Evolutionary conservation across 495 filamentous ascomycete species (phyloP), one percentile per base, ranked within the genome.

Genomic region (Lindgomyces ingoldianus): DNA sequence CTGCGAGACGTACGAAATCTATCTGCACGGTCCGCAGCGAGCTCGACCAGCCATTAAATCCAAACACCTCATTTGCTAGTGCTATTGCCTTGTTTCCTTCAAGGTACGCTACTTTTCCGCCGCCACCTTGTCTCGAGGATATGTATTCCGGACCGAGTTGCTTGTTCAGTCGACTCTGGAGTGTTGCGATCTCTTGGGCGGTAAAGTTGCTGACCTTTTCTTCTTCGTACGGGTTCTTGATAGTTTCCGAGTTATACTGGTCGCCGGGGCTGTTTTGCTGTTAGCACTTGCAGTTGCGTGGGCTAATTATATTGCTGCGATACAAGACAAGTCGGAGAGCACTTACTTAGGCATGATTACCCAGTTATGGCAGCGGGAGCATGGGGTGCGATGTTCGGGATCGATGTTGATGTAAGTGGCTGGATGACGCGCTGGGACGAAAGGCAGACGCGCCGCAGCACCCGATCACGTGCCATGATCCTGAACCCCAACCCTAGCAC

Each of bases 111-210:
- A 98, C 87, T 74, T 90, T 93, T 58, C 85, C 84, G 42, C 91
- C 92, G 0, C 84, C 86, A 4, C 95, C 94, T 16, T 87, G 80
- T 69, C 94, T 81, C 4, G 89, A 82, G 1, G 92, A 97, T 48
- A 99, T 87, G 73, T 93, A 98, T 78, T 99, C 95, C 1, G 94
- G 95, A 0, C 94, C 94, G n/a, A 99, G 83, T 70, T 97, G 91
- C 69, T 91, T 94, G 65, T 96, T 88, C 26, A 99, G 84, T 11
- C 89, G 85, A 65, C 83, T 82, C 74, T 96, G 91, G 9, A 99
- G 80, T 0, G 91, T 93, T 10, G 93, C 92, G 45, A 96, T 93
- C 77, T 98, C 87, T 64, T 81, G 77, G n/a, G 92, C 90, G 1
- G 93, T 96, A 75, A 89, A 98, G 68, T 89, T 86, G 64, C 76